Percentiles rank a stretch among this genome's conserved stretches.
Evolutionary conservation across 306 rosid genomes (phyloP).

Genomic region (Cicer chorassanicum): DNA sequence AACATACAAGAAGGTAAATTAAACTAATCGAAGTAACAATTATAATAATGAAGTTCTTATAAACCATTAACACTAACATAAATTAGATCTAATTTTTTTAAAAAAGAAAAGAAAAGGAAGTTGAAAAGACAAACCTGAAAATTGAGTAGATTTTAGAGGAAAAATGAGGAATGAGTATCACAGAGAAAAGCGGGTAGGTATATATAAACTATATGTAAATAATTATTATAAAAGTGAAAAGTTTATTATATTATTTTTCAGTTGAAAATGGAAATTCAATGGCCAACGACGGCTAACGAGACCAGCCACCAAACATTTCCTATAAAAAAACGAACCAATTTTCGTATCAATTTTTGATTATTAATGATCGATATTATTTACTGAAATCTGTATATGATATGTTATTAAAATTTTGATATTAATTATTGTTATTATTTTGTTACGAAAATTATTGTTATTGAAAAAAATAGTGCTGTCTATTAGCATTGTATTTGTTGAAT

Average conservation of each 20-base stretch:
- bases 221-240: constrained; percentile 9
- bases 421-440: no score
- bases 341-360: neutral
- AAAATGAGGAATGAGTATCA: constrained; percentile 45
- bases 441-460: no score
- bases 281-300: constrained; percentile 31
- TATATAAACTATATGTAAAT: neutral
- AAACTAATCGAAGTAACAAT: constrained; percentile 4
- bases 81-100: neutral
- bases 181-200: neutral
- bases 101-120: neutral
- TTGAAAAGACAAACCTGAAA: constrained; percentile 54
- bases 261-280: constrained; percentile 34
- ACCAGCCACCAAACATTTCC: constrained; percentile 32
- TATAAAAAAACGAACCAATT: neutral
- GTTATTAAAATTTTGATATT: no score
- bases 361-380: no score
- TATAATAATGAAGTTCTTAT: constrained; percentile 7
- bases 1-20: constrained; percentile 5
- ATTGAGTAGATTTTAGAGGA: constrained; percentile 23
- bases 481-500: no score
- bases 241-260: neutral
- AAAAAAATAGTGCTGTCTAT: no score
- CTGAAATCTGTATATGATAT: no score
- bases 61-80: neutral